Evolutionary conservation across 257 asterid genomes (phyloP).

Genomic region (Salvia hispanica): DNA sequence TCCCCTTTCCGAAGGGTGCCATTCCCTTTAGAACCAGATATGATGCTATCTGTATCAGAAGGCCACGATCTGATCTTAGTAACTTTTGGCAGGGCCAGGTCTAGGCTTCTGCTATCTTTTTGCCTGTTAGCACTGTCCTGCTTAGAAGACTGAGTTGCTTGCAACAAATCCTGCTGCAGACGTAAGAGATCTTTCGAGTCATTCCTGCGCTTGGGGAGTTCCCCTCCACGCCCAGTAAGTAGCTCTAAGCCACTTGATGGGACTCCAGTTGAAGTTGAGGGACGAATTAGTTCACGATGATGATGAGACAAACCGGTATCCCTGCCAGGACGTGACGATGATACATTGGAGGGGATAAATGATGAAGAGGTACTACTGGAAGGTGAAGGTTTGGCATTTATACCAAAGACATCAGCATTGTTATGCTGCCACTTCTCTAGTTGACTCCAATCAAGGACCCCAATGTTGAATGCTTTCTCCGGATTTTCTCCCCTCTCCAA

Average conservation of each 20-base stretch:
- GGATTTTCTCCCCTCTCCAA: conserved; percentile 57
- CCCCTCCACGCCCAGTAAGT: conserved; percentile 32
- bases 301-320: conserved; percentile 37
- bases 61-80: conserved; percentile 26
- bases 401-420: conserved; percentile 28
- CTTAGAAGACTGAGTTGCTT: conserved; percentile 35
- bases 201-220: conserved; percentile 30
- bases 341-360: conserved; percentile 40
- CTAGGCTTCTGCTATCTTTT: conserved; percentile 30
- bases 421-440: conserved; percentile 71
- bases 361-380: conserved; percentile 48
- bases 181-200: conserved; percentile 33
- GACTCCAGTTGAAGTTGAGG: conserved; percentile 31
- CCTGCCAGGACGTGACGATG: conserved; percentile 45
- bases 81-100: conserved; percentile 15
- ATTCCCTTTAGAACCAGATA: conserved; percentile 39
- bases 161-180: conserved; percentile 33
- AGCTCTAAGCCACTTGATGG: conserved; percentile 32
- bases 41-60: conserved; percentile 15
- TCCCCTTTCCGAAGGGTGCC: conserved; percentile 31
- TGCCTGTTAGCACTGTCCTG: conserved; percentile 28
- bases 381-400: conserved; percentile 38
- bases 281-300: conserved; percentile 28
- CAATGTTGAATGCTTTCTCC: conserved; percentile 67
- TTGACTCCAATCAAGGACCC: conserved; percentile 75